phyloP scores from a whole-genome alignment of 2,329 filamentous ascomycete species.

The Claviceps purpurea region DNA sequence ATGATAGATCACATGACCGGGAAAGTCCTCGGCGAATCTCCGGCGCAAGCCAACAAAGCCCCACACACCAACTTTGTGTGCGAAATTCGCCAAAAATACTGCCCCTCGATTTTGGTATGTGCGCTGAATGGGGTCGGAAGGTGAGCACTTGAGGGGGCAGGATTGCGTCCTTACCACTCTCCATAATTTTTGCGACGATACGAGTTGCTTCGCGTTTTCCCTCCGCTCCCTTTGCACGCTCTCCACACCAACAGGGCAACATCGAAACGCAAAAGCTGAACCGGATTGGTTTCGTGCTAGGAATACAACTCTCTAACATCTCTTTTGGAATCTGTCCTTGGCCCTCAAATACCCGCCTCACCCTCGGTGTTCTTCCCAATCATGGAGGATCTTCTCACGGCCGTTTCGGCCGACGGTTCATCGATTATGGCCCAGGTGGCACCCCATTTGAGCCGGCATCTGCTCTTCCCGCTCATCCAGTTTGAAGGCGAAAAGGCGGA shows the following conservation, averaged over 20 bases:
- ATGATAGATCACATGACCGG: slow-evolving; percentile 23
- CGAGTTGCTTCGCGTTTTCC: neutral
- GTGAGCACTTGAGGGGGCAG: neutral
- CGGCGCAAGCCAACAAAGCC: slow-evolving; percentile 15
- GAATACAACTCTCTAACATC: neutral
- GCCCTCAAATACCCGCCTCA: neutral
- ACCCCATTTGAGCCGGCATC: slow-evolving; percentile 83
- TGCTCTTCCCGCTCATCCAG: slow-evolving; percentile 93
- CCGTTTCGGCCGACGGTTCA: slow-evolving; percentile 53
- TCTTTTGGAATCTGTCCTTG: neutral
- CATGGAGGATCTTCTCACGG: slow-evolving; percentile 31
- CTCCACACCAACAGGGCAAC: neutral
- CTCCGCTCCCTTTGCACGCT: neutral
- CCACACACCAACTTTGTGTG: slow-evolving; percentile 23
- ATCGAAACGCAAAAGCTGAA: neutral
- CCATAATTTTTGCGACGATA: slow-evolving; percentile 1
- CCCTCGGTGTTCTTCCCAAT: slow-evolving; percentile 5
- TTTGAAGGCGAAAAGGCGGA: slow-evolving; percentile 75
- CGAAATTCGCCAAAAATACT: slow-evolving; percentile 27
- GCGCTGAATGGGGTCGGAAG: slow-evolving; percentile 6
- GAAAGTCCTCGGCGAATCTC: slow-evolving; percentile 17
- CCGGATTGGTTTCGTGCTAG: no score
- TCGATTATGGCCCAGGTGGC: slow-evolving; percentile 82
- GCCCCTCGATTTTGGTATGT: slow-evolving; percentile 24
- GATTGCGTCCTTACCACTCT: slow-evolving; percentile 5